phyloP scores from a whole-genome alignment of 768 basidiomycete genomes.

The Calocybe gangraenosa region DNA sequence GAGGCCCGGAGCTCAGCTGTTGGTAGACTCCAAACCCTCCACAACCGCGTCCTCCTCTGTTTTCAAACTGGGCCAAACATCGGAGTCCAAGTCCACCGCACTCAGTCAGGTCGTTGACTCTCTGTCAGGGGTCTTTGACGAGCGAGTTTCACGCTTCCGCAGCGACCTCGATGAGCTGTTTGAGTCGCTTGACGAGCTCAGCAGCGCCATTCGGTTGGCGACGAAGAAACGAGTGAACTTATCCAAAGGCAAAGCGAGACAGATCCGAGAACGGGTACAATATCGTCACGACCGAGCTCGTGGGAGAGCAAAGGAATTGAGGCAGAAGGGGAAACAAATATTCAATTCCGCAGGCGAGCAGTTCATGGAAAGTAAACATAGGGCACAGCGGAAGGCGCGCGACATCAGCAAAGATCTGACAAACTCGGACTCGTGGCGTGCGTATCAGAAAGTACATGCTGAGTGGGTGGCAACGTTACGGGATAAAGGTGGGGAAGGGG shows the following conservation, averaged over 20 bases:
- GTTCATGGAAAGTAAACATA: slow-evolving; percentile 33
- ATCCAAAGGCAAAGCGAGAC: slow-evolving; percentile 43
- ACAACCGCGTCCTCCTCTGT: slow-evolving; percentile 21
- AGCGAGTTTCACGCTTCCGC: slow-evolving; percentile 38
- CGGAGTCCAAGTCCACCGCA: slow-evolving; percentile 21
- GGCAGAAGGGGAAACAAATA: slow-evolving; percentile 42
- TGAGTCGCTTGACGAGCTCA: slow-evolving; percentile 56
- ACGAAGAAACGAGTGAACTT: slow-evolving; percentile 40
- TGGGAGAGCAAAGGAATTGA: slow-evolving; percentile 49
- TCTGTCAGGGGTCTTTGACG: slow-evolving; percentile 45
- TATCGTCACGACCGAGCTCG: slow-evolving; percentile 49
- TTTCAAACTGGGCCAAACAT: slow-evolving; percentile 9
- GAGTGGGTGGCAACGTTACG: slow-evolving; percentile 25
- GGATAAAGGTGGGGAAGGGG: slow-evolving; percentile 15
- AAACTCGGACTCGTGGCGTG: slow-evolving; percentile 27
- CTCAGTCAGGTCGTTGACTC: slow-evolving; percentile 41
- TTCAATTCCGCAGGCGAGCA: slow-evolving; percentile 38
- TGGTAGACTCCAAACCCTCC: slow-evolving; percentile 25
- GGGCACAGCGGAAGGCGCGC: slow-evolving; percentile 17
- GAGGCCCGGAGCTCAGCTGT: slow-evolving; percentile 25
- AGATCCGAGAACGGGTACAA: slow-evolving; percentile 41
- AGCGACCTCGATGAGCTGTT: slow-evolving; percentile 54
- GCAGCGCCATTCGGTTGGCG: slow-evolving; percentile 46
- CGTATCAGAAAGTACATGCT: slow-evolving; percentile 28
- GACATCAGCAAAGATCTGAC: slow-evolving; percentile 29